Evolutionary conservation across 2,329 filamentous ascomycete species (phyloP), one percentile per base, ranked within the genome.

Genomic region (Arthrocladium fulminans): DNA sequence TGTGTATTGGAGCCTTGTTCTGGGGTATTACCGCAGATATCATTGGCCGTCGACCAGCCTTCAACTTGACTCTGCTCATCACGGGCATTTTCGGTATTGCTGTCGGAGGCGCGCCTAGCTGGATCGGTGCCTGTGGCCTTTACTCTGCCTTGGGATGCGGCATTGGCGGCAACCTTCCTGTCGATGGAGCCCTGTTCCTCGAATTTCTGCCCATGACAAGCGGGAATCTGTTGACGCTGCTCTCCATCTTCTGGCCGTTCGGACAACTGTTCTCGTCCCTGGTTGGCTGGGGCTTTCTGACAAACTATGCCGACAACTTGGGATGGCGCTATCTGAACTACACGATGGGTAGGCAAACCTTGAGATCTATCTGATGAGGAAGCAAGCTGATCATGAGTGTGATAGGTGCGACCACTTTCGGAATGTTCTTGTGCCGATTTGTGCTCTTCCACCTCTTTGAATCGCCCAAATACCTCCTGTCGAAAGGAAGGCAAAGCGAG

Each of bases 181-280:
- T 65, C 47, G 65, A 60, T 86, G 63, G 85, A 24, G 83, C 86
- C 0, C 70, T 92, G 2, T 90, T 94, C 62, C 73, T 94, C 37
- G 87, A 94, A 59, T 90, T 90, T 54, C 68, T 94, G 1, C 88
- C 87, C 0, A 81, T 83, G 50, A 78, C 81, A 0, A 83, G 79
- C 9, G 81, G 80, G 53, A 79, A 80, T 24, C 73, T 90, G 13
- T 70, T 90, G 23, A 90, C 86, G 0, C 72, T 90, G 42, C 72
- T 94, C n/a, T 88, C 84, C 5, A 78, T 88, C 6, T 92, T 86
- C 83, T 94, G 88, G 87, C 84, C 86, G 0, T 68, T 92, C n/a
- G 88, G 87, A 3, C 85, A 90, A 60, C 72, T 92, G 6, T 74
- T 83, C 49, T 80, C 84, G 1, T 83, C 81, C 2, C 65, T 86